Percentiles rank a stretch among this genome's conserved stretches.
phyloP scores from a whole-genome alignment of 257 asterid genomes.

The Solanum etuberosum region DNA sequence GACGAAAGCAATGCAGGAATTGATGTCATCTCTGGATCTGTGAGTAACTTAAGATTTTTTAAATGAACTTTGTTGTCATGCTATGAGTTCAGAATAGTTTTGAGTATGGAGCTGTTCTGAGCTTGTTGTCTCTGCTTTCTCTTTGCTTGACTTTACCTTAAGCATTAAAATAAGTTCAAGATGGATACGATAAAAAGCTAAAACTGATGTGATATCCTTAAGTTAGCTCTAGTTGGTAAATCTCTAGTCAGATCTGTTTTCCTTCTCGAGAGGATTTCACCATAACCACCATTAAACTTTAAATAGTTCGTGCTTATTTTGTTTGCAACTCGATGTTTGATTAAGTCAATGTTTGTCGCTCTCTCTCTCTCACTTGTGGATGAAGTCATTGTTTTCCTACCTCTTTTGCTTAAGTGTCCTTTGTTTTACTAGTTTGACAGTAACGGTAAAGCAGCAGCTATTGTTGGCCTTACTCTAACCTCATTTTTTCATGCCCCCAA shows the following conservation, averaged over 20 bases:
- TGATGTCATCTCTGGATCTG: conserved; percentile 87
- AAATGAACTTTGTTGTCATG: neutral
- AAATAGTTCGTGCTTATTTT: neutral
- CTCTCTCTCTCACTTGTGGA: neutral
- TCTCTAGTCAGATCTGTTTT: neutral
- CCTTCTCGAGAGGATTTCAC: neutral
- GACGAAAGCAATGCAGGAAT: conserved; percentile 75
- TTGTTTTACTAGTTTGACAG: neutral
- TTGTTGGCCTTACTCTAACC: neutral
- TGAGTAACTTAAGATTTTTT: conserved; percentile 22
- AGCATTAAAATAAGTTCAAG: neutral
- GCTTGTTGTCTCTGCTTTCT: neutral
- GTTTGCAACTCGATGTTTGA: neutral
- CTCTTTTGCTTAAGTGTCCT: neutral
- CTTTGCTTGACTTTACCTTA: neutral
- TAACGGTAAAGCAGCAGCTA: neutral
- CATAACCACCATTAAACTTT: neutral
- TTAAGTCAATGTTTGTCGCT: neutral
- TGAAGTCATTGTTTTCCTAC: neutral
- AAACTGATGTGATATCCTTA: neutral
- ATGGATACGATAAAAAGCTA: neutral
- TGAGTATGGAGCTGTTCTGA: neutral
- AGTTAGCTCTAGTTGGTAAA: neutral
- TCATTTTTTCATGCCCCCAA: neutral
- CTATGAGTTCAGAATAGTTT: neutral